These are phyloP conservation scores for Orbilia blumenaviensis DNA, from an alignment of 2,329 filamentous ascomycete species.

Conservation along the genomic window DNA sequence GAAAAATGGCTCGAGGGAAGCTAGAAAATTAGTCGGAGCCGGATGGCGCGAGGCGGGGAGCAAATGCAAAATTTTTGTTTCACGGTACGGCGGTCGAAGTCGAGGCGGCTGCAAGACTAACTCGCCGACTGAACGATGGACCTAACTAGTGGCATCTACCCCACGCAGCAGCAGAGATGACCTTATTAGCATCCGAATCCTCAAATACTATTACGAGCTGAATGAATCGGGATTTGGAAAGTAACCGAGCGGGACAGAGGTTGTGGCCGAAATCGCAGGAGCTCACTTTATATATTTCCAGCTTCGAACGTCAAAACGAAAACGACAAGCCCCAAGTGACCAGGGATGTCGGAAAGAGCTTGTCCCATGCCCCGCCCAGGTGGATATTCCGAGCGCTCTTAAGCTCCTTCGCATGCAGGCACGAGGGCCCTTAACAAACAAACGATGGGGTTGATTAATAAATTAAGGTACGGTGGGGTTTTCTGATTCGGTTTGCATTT, in stretches of 20 bases:
- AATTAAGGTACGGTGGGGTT: slow-evolving; percentile 18
- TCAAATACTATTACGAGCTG: slow-evolving; percentile 12
- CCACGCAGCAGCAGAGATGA: slow-evolving; percentile 14
- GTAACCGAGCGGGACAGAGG: slow-evolving; percentile 32
- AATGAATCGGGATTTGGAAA: slow-evolving; percentile 27
- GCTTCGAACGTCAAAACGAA: slow-evolving; percentile 33
- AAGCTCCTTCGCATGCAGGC: slow-evolving; percentile 19
- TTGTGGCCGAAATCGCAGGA: slow-evolving; percentile 50
- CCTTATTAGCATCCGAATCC: slow-evolving; percentile 12
- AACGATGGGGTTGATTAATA: neutral
- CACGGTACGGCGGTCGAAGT: neutral
- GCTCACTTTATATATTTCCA: slow-evolving; percentile 42
- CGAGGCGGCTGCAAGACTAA: slow-evolving; percentile 16
- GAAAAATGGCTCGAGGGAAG: neutral
- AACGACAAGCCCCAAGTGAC: slow-evolving; percentile 1
- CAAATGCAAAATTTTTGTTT: slow-evolving; percentile 16
- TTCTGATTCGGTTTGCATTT: neutral
- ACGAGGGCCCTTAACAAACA: slow-evolving; percentile 1
- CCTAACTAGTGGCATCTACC: slow-evolving; percentile 5
- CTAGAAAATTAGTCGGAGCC: slow-evolving; percentile 42
- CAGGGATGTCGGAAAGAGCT: slow-evolving; percentile 39
- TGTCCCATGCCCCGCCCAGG: slow-evolving; percentile 33
- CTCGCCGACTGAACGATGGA: slow-evolving; percentile 11
- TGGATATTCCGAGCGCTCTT: slow-evolving; percentile 22
- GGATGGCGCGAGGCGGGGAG: slow-evolving; percentile 28